These are phyloP conservation scores for Pascua guehoae DNA, from an alignment of 1,284 basidiomycete genomes.

Conservation along the genomic window DNA sequence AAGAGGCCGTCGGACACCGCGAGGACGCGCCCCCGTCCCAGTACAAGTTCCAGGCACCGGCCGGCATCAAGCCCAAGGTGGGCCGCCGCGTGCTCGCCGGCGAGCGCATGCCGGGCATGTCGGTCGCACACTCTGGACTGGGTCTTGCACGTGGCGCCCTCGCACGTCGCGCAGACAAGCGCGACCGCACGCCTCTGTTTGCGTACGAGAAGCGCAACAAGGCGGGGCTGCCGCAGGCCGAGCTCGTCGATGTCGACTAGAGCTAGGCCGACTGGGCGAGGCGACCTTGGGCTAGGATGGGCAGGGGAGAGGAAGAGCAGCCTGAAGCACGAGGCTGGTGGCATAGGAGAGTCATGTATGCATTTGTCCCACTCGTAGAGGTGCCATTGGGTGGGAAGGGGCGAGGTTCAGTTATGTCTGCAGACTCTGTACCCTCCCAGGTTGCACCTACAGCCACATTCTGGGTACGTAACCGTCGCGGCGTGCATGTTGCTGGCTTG, in stretches of 20 bases:
- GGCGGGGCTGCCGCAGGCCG: background rate
- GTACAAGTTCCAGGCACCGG: constrained; percentile 2
- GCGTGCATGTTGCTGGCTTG: no score
- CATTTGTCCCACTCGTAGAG: no score
- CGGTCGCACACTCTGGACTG: constrained; percentile 35
- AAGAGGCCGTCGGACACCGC: constrained; percentile 5
- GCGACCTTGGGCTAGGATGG: no score
- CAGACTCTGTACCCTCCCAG: no score
- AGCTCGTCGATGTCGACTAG: background rate
- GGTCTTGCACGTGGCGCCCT: constrained; percentile 43
- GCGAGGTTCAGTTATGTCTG: no score
- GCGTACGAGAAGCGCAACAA: background rate
- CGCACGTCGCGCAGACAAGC: constrained; percentile 14
- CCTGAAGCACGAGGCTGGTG: no score
- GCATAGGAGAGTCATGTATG: no score
- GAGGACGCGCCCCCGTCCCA: constrained; percentile 2
- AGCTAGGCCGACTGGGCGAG: background rate
- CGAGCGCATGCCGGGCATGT: constrained; percentile 44
- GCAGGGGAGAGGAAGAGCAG: no score
- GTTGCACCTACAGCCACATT: no score
- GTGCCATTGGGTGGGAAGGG: no score
- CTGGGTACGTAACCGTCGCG: no score
- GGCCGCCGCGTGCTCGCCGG: constrained; percentile 39
- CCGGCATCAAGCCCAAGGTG: constrained; percentile 13
- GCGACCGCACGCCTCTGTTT: constrained; percentile 18